These are phyloP conservation scores for Leccinum griseonigrum DNA, from an alignment of 1,284 basidiomycete species.

Conservation along the genomic window DNA sequence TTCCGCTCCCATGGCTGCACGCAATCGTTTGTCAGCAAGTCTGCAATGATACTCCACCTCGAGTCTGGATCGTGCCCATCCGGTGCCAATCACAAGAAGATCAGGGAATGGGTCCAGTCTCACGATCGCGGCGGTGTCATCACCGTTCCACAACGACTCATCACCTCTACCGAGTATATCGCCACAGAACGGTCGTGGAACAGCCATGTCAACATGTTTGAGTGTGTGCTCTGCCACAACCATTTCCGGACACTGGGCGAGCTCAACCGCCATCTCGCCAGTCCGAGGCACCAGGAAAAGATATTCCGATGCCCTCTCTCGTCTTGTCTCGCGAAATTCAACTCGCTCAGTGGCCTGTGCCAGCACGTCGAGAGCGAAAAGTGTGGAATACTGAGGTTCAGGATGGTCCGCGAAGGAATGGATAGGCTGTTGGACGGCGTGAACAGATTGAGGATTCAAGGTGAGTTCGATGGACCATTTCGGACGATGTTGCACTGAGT, in stretches of 20 bases:
- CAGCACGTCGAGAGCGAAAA: slow-evolving; percentile 56
- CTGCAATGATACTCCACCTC: slow-evolving; percentile 47
- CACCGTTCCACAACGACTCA: slow-evolving; percentile 36
- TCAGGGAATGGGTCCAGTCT: slow-evolving; percentile 35
- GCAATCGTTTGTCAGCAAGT: slow-evolving; percentile 39
- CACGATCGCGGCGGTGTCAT: slow-evolving; percentile 34
- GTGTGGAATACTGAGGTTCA: slow-evolving; percentile 48
- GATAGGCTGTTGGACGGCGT: slow-evolving; percentile 24
- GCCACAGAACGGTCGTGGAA: slow-evolving; percentile 49
- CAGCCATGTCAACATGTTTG: slow-evolving; percentile 35
- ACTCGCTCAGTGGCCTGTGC: slow-evolving; percentile 46
- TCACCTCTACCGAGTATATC: slow-evolving; percentile 27
- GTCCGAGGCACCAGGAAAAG: slow-evolving; percentile 46
- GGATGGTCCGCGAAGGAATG: slow-evolving; percentile 38
- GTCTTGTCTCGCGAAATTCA: slow-evolving; percentile 40
- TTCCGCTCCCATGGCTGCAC: slow-evolving; percentile 37
- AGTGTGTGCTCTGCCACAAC: slow-evolving; percentile 54
- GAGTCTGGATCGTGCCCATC: slow-evolving; percentile 45
- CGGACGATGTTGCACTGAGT: slow-evolving; percentile 3
- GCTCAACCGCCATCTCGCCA: slow-evolving; percentile 53
- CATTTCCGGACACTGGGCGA: slow-evolving; percentile 35
- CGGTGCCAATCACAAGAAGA: slow-evolving; percentile 33
- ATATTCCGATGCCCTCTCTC: slow-evolving; percentile 43
- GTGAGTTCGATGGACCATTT: slow-evolving; percentile 24
- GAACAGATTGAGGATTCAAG: slow-evolving; percentile 16